A percentile compares a stretch with the other conserved stretches of the same genome.
Conservation (phyloP, 768 basidiomycete genomes). For the Botryobasidium botryosum region DNA sequence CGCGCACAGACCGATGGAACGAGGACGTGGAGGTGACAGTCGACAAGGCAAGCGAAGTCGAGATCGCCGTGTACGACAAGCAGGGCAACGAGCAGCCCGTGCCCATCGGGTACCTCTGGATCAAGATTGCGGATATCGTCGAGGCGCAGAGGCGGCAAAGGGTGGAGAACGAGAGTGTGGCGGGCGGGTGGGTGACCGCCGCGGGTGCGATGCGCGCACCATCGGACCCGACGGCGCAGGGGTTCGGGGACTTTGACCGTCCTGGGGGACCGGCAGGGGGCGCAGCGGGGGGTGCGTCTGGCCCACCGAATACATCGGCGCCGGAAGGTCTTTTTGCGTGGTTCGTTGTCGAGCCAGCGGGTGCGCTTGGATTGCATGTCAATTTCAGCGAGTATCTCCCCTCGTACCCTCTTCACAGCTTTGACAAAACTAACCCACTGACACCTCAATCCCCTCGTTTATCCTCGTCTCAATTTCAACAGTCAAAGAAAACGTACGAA, state of each 20-base stretch:
- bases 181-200: slow-evolving; percentile 89
- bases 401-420: slow-evolving; percentile 4
- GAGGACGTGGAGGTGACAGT: slow-evolving; percentile 93
- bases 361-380: slow-evolving; percentile 68
- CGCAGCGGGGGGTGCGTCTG: slow-evolving; percentile 8
- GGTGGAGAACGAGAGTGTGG: slow-evolving; percentile 66
- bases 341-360: slow-evolving; percentile 97
- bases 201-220: slow-evolving; percentile 43
- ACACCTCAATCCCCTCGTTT: not conserved
- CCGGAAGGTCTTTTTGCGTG: slow-evolving; percentile 85
- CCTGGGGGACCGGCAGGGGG: slow-evolving; percentile 28
- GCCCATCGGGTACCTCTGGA: slow-evolving; percentile 90
- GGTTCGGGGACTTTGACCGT: slow-evolving; percentile 26
- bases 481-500: slow-evolving; percentile 98
- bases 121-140: slow-evolving; percentile 82
- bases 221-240: slow-evolving; percentile 31
- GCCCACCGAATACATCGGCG: not conserved
- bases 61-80: slow-evolving; percentile 90
- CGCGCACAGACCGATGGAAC: slow-evolving; percentile 92
- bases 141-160: slow-evolving; percentile 88
- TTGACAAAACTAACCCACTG: not conserved
- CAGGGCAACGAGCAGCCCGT: slow-evolving; percentile 63
- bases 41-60: slow-evolving; percentile 97
- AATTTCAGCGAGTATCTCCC: slow-evolving; percentile 79
- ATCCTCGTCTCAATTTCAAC: slow-evolving; percentile 2